Conservation (phyloP, 257 asterid genomes). For the Przewalskia tangutica region DNA sequence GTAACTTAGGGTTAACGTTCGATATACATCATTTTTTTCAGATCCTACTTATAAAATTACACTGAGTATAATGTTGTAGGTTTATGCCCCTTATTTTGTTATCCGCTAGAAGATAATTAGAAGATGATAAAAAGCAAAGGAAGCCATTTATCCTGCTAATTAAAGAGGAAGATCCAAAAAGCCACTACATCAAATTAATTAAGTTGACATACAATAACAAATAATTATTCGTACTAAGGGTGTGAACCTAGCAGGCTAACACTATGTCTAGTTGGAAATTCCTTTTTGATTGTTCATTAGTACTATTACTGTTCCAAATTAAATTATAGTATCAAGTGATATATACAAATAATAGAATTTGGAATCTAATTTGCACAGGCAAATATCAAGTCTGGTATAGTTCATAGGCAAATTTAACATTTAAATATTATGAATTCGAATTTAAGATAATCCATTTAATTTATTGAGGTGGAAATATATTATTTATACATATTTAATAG, state of each 20-base stretch:
- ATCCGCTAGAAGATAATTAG: neutral
- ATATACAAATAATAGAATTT: neutral
- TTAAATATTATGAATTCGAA: neutral
- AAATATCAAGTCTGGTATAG: neutral
- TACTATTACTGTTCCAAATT: neutral
- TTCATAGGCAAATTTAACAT: no score
- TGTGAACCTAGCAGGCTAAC: neutral
- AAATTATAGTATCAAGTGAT: no score
- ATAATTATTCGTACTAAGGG: neutral
- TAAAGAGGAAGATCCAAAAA: neutral
- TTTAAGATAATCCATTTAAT: neutral
- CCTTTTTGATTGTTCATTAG: neutral
- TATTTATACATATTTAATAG: neutral
- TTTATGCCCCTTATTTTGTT: neutral
- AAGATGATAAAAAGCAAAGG: neutral
- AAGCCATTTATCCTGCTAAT: neutral
- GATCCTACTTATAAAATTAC: no score
- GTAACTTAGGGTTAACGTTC: no score
- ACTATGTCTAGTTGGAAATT: neutral
- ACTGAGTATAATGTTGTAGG: no score
- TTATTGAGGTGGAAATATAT: neutral
- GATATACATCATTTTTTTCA: no score
- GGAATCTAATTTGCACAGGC: neutral
- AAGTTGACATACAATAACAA: neutral
- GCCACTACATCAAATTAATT: neutral